Base-by-base conservation (phyloP, 2,329 filamentous ascomycete genomes). In the Venturia aucupariae region DNA sequence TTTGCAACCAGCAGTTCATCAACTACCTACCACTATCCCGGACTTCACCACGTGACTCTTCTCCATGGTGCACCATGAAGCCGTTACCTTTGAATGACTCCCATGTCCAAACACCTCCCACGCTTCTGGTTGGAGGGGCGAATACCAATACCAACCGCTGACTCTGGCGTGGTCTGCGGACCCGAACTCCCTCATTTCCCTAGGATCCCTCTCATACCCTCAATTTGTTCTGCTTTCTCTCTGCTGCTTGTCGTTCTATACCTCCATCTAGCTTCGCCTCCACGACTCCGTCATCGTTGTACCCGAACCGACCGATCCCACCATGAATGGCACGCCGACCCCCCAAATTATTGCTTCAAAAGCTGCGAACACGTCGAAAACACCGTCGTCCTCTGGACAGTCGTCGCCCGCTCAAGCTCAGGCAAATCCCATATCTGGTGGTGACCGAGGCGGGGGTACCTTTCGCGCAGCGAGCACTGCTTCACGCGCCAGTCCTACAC, bases 371-470 rank as follows among this genome's bases (percentile, higher is more conserved):
- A 63, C 27, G 3, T 30, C 64, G 68, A 81, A 80, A 72, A 71
- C 75, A 59, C 66, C 71, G 63, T 71, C 70, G 65, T 68, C 71
- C 27, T 71, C 75, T 24, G 74, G 70, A 4, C 77, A 76, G 64
- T 73, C 72, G 65, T 76, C 77, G 54, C 77, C 79, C 6, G 75
- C 77, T 2, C 75, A 77, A 66, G 76, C 73, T n/a, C 78, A 77
- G 67, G 73, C 77, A 1, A 70, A 72, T 67, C 75, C 77, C 55
- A 73, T 76, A 69, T 75, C 79, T 67, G 73, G 75, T 65, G 73
- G 74, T 68, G 75, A 51, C 64, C 30, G 57, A 30, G 73, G 73
- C 57, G 70, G 70, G 39, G 71, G 71, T 64, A 76, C 72, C 67
- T 75, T 72, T 67, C 75, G 72, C 66, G 71, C 61, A 30, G 65